Conservation (phyloP, 345 rosid genomes). For the Euclidium syriacum region DNA sequence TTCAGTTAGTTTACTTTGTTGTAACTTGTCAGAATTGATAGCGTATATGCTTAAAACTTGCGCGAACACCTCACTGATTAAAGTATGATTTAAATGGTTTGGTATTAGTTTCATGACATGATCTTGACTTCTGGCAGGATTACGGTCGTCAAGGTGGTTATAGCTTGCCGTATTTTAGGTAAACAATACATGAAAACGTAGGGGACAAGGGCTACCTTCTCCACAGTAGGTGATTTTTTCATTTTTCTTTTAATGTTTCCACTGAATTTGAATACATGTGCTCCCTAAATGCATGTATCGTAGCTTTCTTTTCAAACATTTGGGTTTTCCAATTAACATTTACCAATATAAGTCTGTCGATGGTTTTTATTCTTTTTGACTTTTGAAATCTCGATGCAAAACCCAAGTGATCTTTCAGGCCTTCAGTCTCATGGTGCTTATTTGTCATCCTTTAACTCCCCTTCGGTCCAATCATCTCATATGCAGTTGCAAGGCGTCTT, state of each 20-base stretch:
- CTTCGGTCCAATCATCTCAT: slow-evolving; percentile 79
- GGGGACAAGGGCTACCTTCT: slow-evolving; percentile 59
- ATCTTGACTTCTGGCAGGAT: background rate
- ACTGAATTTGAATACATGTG: background rate
- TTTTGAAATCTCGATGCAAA: slow-evolving; percentile 85
- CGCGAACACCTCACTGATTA: background rate
- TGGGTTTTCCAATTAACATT: background rate
- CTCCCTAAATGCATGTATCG: background rate
- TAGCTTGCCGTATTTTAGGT: slow-evolving; percentile 66
- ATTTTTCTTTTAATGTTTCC: background rate
- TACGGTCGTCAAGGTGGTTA: slow-evolving; percentile 53
- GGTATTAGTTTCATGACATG: background rate
- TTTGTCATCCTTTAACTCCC: slow-evolving; percentile 63
- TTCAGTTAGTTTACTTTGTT: slow-evolving; percentile 46
- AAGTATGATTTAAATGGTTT: background rate
- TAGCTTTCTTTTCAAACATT: background rate
- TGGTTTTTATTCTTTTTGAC: slow-evolving; percentile 21
- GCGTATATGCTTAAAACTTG: background rate
- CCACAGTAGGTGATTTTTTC: slow-evolving; percentile 62
- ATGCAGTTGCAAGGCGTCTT: slow-evolving; percentile 78
- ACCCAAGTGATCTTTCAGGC: slow-evolving; percentile 59
- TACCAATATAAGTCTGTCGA: slow-evolving; percentile 38
- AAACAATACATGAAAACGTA: slow-evolving; percentile 50
- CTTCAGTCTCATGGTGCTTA: slow-evolving; percentile 69
- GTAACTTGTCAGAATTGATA: background rate